Base-by-base conservation (phyloP, 371 early-diverging fungal genomes). In the Thermomucor indicae-seudaticae region DNA sequence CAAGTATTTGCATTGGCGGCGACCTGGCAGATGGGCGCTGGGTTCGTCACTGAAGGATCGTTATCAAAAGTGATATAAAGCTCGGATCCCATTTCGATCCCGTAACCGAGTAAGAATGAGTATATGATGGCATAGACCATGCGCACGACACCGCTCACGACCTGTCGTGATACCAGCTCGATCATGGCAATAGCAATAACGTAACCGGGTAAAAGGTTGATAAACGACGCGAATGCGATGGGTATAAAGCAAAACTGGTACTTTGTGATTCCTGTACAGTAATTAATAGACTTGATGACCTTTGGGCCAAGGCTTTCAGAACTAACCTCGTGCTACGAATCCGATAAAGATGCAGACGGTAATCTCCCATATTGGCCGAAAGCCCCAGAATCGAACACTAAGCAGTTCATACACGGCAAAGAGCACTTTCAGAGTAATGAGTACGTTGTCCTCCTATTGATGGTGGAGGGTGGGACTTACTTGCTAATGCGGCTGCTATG, bases 61-160 rank as follows among this genome's bases (percentile, higher is more conserved):
- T 30, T 23, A 12, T 75, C 69, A 35, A 83, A 58, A 0, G 66
- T 62, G 5, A 58, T 60, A 58, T 55, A 79, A 25, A 64, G 60
- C 53, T 75, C 63, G 32, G 78, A 64, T 1, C 93, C 93, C 59
- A 91, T 81, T 1, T 81, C 72, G 39, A 91, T 68, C 23, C 92
- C 93, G 51, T 88, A 92, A 7, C 89, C 86, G 4, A 90, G 77
- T 35, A 90, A 57, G 43, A 91, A 83, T 0, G 91, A 88, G 17
- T 84, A 84, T 5, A 93, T 65, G 11, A 95, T 70, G 8, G 91
- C 83, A 55, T 88, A 85, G 19, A 89, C 88, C 43, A 90, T 72
- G 6, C 91, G 81, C n/a, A 92, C 85, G 0, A 89, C 86, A 12
- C 95, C 95, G 7, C 90, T 85, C 19, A 91, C 84, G 48, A 91